phyloP scores from a whole-genome alignment of 1,139 yeast species.

The Geotrichum histeridarum region DNA sequence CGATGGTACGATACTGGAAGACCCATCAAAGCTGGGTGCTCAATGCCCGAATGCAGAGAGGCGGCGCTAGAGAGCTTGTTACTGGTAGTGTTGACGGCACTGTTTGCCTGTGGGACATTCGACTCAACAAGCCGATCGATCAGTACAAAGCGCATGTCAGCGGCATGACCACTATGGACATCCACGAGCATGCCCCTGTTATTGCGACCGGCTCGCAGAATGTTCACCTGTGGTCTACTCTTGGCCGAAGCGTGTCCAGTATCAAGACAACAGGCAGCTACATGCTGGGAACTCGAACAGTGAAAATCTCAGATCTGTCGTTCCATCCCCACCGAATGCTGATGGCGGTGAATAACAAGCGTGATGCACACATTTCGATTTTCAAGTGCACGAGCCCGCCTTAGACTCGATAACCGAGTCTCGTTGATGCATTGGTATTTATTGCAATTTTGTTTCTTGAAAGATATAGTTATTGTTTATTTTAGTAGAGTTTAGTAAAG shows the following conservation, averaged over 20 bases:
- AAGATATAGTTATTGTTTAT: not conserved
- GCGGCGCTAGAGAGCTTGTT: conserved; percentile 86
- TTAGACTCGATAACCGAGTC: not conserved
- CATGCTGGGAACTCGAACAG: conserved; percentile 40
- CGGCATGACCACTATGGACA: conserved; percentile 67
- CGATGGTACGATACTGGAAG: conserved; percentile 82
- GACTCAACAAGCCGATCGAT: conserved; percentile 65
- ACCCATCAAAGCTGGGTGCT: conserved; percentile 58
- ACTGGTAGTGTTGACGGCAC: conserved; percentile 78
- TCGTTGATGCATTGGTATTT: not conserved
- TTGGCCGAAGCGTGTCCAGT: conserved; percentile 65
- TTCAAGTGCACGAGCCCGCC: conserved; percentile 44
- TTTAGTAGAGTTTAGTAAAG: not conserved
- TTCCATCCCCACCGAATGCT: conserved; percentile 96
- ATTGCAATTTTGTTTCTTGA: not conserved
- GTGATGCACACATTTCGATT: conserved; percentile 68
- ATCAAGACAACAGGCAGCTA: conserved; percentile 48
- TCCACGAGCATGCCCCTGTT: conserved; percentile 95
- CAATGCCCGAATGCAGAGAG: conserved; percentile 92
- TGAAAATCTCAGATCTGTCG: conserved; percentile 59
- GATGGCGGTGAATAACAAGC: conserved; percentile 79
- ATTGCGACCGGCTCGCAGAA: conserved; percentile 79
- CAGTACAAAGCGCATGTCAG: conserved; percentile 54
- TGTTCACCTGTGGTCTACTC: conserved; percentile 82
- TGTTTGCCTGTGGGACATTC: conserved; percentile 85